phyloP scores from a whole-genome alignment of 768 basidiomycete species.

The Mycena indigotica region DNA sequence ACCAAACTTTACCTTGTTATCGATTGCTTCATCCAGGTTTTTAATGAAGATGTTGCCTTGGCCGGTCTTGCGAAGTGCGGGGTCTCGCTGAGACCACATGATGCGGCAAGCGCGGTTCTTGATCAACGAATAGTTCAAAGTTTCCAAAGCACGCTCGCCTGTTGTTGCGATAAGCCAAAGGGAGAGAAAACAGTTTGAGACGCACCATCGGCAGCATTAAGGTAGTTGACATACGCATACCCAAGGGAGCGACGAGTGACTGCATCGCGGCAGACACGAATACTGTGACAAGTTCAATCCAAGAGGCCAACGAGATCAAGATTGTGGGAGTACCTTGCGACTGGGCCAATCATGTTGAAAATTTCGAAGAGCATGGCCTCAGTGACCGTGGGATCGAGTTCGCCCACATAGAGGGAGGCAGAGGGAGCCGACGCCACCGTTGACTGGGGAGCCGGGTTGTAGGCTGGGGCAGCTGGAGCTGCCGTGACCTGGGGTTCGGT shows the following conservation, averaged over 20 bases:
- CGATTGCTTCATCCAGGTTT: conserved; percentile 95
- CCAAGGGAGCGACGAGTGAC: conserved; percentile 99
- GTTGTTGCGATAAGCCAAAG: conserved; percentile 10
- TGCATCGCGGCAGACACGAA: conserved; percentile 99
- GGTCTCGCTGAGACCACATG: conserved; percentile 99
- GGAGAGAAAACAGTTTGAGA: conserved; percentile 11
- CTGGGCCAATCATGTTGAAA: conserved; percentile 99
- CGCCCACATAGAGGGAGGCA: conserved; percentile 97
- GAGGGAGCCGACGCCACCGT: conserved; percentile 71
- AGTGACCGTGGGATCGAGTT: conserved; percentile 96
- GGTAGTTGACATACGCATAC: conserved; percentile 99
- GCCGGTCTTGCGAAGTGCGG: conserved; percentile 97
- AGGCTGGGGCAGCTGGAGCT: conserved; percentile 57
- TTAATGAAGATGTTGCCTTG: conserved; percentile 99
- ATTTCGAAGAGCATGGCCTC: conserved; percentile 99
- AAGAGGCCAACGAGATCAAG: conserved; percentile 3
- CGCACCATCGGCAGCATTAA: conserved; percentile 90
- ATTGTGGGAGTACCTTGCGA: conserved; percentile 73
- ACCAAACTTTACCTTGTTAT: conserved; percentile 76
- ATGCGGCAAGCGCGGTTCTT: conserved; percentile 99
- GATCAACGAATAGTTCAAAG: conserved; percentile 98
- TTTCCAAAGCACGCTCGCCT: conserved; percentile 98
- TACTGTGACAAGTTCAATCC: conserved; percentile 48
- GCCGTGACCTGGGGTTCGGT: conserved; percentile 52
- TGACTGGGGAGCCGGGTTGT: conserved; percentile 59